Base-by-base conservation (phyloP, 1,284 basidiomycete genomes). In the Schizophyllum amplum region DNA sequence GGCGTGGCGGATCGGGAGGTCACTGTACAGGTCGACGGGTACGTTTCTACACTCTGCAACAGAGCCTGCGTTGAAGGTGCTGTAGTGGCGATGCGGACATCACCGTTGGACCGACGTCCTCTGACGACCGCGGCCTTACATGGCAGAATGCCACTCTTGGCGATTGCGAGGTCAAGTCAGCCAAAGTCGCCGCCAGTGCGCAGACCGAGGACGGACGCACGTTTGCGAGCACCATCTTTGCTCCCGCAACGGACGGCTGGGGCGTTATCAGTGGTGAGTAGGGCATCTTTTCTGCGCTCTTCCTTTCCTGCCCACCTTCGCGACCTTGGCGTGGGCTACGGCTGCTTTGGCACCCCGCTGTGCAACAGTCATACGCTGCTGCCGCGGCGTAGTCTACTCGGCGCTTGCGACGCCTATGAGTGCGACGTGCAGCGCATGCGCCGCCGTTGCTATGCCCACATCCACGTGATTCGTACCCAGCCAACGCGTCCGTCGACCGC, bases 221-320 rank as follows among this genome's bases (percentile, higher is more conserved):
- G 1, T 56, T 69, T 55, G 63, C 56, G n/a, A 67, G 68, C 7
- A 71, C 63, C 0, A 60, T 76, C 11, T 76, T 73, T 60, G 59
- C 65, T 15, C 72, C 73, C 5, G 58, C 66, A 15, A 59, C 72
- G 27, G 67, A 67, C 47, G 73, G 74, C 0, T 74, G 73, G 59
- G 73, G 73, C 11, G 69, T 75, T 23, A 74, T 76, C 42, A 75
- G 73, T 55, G 73, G 72, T 73, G 55, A 20, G 67, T 42, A n/a
- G n/a, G n/a, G n/a, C n/a, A n/a, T n/a, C n/a, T n/a, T n/a, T n/a
- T n/a, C n/a, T n/a, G n/a, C n/a, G n/a, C n/a, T n/a, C n/a, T n/a
- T n/a, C n/a, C n/a, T n/a, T n/a, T n/a, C n/a, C n/a, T n/a, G n/a
- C n/a, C n/a, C n/a, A n/a, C n/a, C n/a, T n/a, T n/a, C n/a, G n/a